Evolutionary conservation across 495 filamentous ascomycete species (phyloP), one percentile per base, ranked within the genome.

Genomic region (Parathielavia hyrcaniae): DNA sequence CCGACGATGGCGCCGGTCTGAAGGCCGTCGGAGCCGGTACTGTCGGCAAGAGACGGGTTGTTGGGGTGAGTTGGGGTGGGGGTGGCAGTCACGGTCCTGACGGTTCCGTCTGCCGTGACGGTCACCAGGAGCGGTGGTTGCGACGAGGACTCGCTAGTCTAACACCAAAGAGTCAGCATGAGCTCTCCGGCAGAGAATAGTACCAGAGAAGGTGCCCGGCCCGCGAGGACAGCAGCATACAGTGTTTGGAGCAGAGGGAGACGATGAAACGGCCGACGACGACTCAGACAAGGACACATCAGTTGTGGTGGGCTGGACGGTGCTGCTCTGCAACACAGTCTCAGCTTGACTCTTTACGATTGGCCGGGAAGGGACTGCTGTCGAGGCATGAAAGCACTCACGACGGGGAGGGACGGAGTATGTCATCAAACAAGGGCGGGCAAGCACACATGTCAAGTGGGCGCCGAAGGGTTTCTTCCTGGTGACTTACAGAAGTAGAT

Each of bases 21-120:
- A 5, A 75, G 70, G 0, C 73, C 71, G 3, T 2, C 26, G 23
- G 61, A 60, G 39, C 64, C 57, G 12, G 61, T 55, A 19, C 35
- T 41, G 12, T 50, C 36, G 63, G 44, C 14, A 5, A 59, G 35
- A 1, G 38, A 23, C 4, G 53, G 60, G n/a, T 47, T 41, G 11
- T 59, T 57, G 36, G 60, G 43, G 9, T 55, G 58, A 30, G 64
- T 68, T 0, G 66, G 46, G n/a, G 61, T 57, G 0, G 73, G 70
- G 13, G 61, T 64, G 34, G 72, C 69, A 0, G 74, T 73, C 22
- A 78, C 70, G 10, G 75, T 79, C 30, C 57, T 67, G n/a, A 75
- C 63, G 23, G 59, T 68, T 12, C 75, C 75, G 1, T 68, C 72
- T 5, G 69, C 70, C 0, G 74, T 79, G 17, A 79, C 69, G 13